Evolutionary conservation across 108 stramenopile genomes (phyloP).

Genomic region (Skeletonema potamos): DNA sequence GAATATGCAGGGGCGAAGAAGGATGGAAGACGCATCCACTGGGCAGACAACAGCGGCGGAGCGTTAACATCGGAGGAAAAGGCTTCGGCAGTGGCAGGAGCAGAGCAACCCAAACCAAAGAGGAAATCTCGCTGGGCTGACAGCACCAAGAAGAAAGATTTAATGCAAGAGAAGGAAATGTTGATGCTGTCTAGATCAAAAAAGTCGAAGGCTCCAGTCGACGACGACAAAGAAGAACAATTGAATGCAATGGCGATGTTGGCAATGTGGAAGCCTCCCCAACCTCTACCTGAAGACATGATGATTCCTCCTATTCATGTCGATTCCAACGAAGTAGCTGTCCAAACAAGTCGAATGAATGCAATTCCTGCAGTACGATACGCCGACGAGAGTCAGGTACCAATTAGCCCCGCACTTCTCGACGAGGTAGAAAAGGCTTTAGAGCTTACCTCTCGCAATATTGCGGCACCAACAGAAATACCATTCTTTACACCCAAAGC

Average conservation of each 20-base stretch:
- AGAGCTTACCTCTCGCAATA: constrained; percentile 70
- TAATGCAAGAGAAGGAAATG: constrained; percentile 74
- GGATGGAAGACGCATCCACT: constrained; percentile 64
- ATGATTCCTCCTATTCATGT: constrained; percentile 62
- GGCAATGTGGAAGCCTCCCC: constrained; percentile 48
- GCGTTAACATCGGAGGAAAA: constrained; percentile 41
- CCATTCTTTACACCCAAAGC: constrained; percentile 78
- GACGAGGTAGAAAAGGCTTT: constrained; percentile 82
- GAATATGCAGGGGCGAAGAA: constrained; percentile 17
- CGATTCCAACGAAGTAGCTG: constrained; percentile 61
- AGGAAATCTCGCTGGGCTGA: constrained; percentile 62
- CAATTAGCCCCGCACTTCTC: constrained; percentile 63
- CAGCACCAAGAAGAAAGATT: constrained; percentile 58
- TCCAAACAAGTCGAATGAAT: constrained; percentile 64
- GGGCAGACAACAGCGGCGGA: constrained; percentile 79
- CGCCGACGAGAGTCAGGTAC: constrained; percentile 59
- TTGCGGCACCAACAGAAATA: constrained; percentile 55
- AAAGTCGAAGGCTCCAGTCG: constrained; percentile 46
- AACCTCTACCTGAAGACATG: constrained; percentile 47
- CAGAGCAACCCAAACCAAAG: constrained; percentile 9
- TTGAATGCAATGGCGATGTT: constrained; percentile 53
- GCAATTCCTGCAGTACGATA: constrained; percentile 48
- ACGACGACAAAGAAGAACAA: constrained; percentile 58
- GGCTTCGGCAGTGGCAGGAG: constrained; percentile 14
- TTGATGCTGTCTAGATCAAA: constrained; percentile 69